Conservation (phyloP, 1,139 yeast genomes). For the Meyerozyma elateridarum region DNA sequence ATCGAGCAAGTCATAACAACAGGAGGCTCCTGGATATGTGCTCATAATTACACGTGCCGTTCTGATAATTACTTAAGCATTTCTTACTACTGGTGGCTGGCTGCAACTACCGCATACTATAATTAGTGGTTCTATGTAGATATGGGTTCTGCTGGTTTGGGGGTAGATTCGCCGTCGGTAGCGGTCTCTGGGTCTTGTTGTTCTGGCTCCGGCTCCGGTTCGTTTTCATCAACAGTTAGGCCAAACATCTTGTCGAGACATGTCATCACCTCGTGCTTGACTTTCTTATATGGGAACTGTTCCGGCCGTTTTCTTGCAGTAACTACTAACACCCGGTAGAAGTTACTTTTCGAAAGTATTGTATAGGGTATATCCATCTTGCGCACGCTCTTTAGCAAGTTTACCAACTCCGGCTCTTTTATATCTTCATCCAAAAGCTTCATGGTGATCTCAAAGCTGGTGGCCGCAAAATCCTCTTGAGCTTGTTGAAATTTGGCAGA, state of each 20-base stretch:
- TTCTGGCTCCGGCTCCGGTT: constrained; percentile 8
- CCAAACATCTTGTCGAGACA: constrained; percentile 22
- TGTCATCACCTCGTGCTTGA: constrained; percentile 19
- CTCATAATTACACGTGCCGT: not conserved
- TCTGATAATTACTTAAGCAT: too few relatives aligned
- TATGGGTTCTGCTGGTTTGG: too few relatives aligned
- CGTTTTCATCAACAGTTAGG: constrained; percentile 14
- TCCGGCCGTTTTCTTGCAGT: constrained; percentile 25
- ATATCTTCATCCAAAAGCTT: constrained; percentile 14
- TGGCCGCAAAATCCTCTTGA: constrained; percentile 17
- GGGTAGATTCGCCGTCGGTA: too few relatives aligned
- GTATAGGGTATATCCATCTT: constrained; percentile 26
- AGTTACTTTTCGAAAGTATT: constrained; percentile 26
- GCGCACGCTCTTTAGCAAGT: constrained; percentile 16
- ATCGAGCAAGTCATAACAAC: constrained; percentile 5
- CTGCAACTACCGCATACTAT: too few relatives aligned
- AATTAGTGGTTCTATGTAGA: too few relatives aligned
- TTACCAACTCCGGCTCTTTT: constrained; percentile 11
- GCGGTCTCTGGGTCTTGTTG: constrained; percentile 7
- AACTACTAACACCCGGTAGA: constrained; percentile 30
- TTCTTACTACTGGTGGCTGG: too few relatives aligned
- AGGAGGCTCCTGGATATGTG: not conserved
- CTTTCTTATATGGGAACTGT: constrained; percentile 15
- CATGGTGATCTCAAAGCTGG: constrained; percentile 16
- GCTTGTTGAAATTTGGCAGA: constrained; percentile 15